Conservation (phyloP, 73 alveolate genomes). For the Urostyla sp. region DNA sequence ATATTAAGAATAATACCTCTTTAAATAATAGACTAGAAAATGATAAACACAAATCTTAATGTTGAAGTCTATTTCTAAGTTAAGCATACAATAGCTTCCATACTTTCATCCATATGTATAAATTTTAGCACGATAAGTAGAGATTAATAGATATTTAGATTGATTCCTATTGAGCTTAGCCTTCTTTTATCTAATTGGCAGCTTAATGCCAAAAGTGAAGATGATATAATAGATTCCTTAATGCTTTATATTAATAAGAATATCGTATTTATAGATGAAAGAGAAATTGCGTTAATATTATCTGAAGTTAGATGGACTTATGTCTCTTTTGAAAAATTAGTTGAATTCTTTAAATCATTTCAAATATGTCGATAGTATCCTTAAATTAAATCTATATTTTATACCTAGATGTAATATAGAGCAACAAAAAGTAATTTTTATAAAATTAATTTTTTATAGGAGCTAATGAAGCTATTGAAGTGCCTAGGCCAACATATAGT, state of each 20-base stretch:
- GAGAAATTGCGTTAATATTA: slow-evolving; percentile 9
- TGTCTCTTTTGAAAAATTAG: slow-evolving; percentile 43
- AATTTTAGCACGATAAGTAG: slow-evolving; percentile 29
- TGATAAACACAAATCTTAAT: background rate
- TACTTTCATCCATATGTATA: slow-evolving; percentile 8
- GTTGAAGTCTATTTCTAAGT: slow-evolving; percentile 42
- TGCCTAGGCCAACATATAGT: slow-evolving; percentile 34
- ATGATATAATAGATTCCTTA: slow-evolving; percentile 43
- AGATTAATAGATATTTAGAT: background rate
- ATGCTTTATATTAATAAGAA: slow-evolving; percentile 3
- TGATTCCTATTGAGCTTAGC: slow-evolving; percentile 4
- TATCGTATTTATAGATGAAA: background rate
- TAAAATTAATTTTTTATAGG: background rate
- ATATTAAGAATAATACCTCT: slow-evolving; percentile 1
- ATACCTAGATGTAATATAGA: slow-evolving; percentile 5
- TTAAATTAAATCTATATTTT: slow-evolving; percentile 26
- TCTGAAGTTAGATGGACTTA: slow-evolving; percentile 45
- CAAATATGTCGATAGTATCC: background rate
- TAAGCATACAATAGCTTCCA: slow-evolving; percentile 16
- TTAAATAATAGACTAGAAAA: background rate
- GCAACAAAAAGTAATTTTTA: slow-evolving; percentile 42
- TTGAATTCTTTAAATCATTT: slow-evolving; percentile 40
- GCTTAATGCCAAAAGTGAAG: slow-evolving; percentile 48
- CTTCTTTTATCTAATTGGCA: slow-evolving; percentile 16
- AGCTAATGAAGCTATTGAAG: slow-evolving; percentile 11